These are phyloP conservation scores for Aquilaria agallochum DNA, from an alignment of 441 rosid genomes.

Conservation along the genomic window DNA sequence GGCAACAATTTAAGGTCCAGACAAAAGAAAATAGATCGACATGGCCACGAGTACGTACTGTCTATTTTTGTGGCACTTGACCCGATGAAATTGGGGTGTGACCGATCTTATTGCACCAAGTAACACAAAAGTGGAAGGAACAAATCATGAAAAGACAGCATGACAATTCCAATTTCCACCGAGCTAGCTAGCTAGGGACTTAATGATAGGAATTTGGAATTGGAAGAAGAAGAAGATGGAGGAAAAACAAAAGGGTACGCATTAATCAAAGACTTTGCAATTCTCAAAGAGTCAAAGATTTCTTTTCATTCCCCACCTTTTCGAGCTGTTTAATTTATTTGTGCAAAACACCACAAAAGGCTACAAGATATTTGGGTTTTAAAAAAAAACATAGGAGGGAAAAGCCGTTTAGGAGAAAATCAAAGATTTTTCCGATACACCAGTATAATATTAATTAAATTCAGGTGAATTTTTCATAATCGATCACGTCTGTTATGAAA, in stretches of 20 bases:
- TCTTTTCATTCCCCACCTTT: constrained; percentile 12
- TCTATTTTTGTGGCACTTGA: constrained; percentile 16
- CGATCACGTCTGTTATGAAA: no score
- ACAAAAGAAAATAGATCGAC: no score
- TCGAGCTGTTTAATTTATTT: constrained; percentile 7
- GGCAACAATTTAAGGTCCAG: no score
- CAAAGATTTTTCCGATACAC: no score
- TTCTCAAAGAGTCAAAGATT: constrained; percentile 34
- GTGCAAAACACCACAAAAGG: constrained; percentile 23
- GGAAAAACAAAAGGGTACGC: constrained; percentile 10
- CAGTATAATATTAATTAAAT: no score
- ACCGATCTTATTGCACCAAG: constrained; percentile 15
- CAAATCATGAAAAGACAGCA: constrained; percentile 4
- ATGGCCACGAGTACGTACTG: no score
- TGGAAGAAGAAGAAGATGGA: constrained; percentile 4
- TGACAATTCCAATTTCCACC: neutral
- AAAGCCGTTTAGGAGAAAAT: neutral
- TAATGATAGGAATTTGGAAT: neutral
- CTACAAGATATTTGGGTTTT: neutral
- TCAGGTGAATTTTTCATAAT: no score
- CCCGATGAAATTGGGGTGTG: constrained; percentile 17
- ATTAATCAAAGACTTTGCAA: constrained; percentile 25
- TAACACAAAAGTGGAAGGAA: neutral
- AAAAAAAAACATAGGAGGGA: neutral
- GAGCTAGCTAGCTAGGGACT: no score